Evolutionary conservation across 192 early-diverging fungal genomes (phyloP), one percentile per base, ranked within the genome.

Genomic region (Backusella australiensis): DNA sequence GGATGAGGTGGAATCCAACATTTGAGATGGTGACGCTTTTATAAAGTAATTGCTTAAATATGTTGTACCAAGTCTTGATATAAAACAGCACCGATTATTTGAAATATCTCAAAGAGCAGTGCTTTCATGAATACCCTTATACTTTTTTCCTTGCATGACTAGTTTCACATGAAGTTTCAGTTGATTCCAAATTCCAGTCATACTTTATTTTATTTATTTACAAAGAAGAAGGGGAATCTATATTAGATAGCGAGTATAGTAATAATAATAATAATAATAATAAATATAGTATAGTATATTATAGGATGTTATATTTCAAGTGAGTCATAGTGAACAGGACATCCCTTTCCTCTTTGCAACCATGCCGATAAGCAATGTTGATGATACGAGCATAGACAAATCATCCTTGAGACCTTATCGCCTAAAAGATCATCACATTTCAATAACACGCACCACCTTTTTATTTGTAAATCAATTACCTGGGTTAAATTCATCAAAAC

Each of bases 331-430:
- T 97, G 96, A 5, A 96, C 88, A 23, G 96, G 96, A 68, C 96
- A 97, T 0, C 89, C 87, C 32, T 88, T 85, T 36, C 90, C 90
- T 73, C 91, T 88, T 53, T 85, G 84, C 29, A 96, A 86, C 96
- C 96, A 98, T 67, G 85, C 88, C 49, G 85, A 86, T 73, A 98
- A 92, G 82, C 96, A 97, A 42, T 85, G 85, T 32, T 89, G 85
- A 83, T 98, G 96, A 83, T 95, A 98, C 26, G 93, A 90, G 82
- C 96, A 98, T 29, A 98, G 81, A 76, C 96, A 98, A 72, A 93
- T 95, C 79, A 96, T 85, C 2, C 94, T 82, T 0, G 95, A 93
- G 65, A 96, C 91, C 15, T 86, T 83, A 75, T 96, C 87, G 36
- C 91, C 92, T 90, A 49, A 17, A 44, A 34, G 12, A 73, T 59